A percentile compares a stretch with the other conserved stretches of the same genome.
Evolutionary conservation across 1,139 yeast species (phyloP).

Genomic region (Hansenula lynferdii): DNA sequence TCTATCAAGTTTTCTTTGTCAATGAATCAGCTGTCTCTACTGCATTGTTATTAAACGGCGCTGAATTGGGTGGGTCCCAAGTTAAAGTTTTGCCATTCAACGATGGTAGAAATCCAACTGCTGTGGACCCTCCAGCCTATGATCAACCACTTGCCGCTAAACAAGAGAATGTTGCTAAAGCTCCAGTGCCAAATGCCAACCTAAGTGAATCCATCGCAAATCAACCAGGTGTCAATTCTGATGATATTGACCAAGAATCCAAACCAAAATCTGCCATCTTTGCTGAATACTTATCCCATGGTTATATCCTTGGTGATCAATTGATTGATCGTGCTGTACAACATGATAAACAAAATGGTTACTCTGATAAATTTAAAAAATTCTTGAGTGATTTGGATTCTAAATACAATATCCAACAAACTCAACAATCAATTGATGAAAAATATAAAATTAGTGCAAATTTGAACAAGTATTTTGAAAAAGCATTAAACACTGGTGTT

Average conservation of each 20-base stretch:
- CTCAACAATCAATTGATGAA: conserved; percentile 32
- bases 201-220: conserved; percentile 2
- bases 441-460: conserved; percentile 34
- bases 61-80: conserved; percentile 59
- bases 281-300: conserved; percentile 72
- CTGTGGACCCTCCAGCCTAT: conserved; percentile 21
- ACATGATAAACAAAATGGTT: conserved; percentile 63
- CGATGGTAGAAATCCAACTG: conserved; percentile 21
- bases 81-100: conserved; percentile 43
- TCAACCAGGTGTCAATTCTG: conserved; percentile 10
- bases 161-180: conserved; percentile 8
- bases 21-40: conserved; percentile 62
- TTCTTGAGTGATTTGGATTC: conserved; percentile 52
- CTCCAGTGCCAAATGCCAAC: conserved; percentile 11
- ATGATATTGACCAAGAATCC: conserved; percentile 65
- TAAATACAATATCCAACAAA: conserved; percentile 53
- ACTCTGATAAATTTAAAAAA: conserved; percentile 47
- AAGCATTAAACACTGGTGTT: conserved; percentile 35
- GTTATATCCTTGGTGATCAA: conserved; percentile 62
- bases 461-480: conserved; percentile 44
- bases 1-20: conserved; percentile 49
- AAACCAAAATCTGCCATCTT: conserved; percentile 74
- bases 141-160: conserved; percentile 14
- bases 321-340: conserved; percentile 55
- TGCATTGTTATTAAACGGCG: conserved; percentile 70